Base-by-base conservation (phyloP, 148 eudicot species). In the Nepenthes mirabilis region DNA sequence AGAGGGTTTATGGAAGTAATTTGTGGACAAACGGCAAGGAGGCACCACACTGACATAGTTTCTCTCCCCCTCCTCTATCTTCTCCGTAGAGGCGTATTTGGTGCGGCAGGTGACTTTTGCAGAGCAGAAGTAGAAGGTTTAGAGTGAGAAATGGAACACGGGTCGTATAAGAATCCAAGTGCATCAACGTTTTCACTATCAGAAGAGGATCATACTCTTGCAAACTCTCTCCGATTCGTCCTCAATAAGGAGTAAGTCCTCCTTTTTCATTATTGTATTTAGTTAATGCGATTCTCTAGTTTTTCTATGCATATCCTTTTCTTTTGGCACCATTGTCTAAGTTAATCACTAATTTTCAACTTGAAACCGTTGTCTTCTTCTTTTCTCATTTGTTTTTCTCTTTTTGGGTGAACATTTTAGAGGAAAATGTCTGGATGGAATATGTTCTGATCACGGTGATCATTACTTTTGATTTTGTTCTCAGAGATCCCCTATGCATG, bases 181-280 rank as follows among this genome's bases (percentile, higher is more conserved):
- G 72, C 88, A 36, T 84, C 93, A 43, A 88, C 97, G 2, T 91
- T 91, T 62, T 77, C 93, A 2, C 59, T 91, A 56, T 77, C 86
- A 2, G 97, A 91, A 33, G 97, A 91, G 66, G 96, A 91, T 75
- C 97, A 91, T 48, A 87, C 97, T 2, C 72, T 91, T 11, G 95
- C 97, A 32, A 91, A 91, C 70, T 71, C 97, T 11, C 63, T 88
- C 36, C 77, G 93, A 81, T 79, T 81, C 47, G 67, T 74, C 67
- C 96, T 91, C 55, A 88, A 87, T 65, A 79, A 85, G 73, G 97
- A 91, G 97, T 77, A 47, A 13, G 80, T 58, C 52, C 48, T 11
- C 11, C 48, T 34, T 34, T 37, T 32, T 34, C 59, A 1, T 11
- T 14, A 35, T 33, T 14, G 1, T 36, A 51, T 33, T 32, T 48